A percentile compares a stretch with the other conserved stretches of the same genome.
Evolutionary conservation across 139 green algal genomes (phyloP).

Genomic region (Tetratostichococcus sp.): DNA sequence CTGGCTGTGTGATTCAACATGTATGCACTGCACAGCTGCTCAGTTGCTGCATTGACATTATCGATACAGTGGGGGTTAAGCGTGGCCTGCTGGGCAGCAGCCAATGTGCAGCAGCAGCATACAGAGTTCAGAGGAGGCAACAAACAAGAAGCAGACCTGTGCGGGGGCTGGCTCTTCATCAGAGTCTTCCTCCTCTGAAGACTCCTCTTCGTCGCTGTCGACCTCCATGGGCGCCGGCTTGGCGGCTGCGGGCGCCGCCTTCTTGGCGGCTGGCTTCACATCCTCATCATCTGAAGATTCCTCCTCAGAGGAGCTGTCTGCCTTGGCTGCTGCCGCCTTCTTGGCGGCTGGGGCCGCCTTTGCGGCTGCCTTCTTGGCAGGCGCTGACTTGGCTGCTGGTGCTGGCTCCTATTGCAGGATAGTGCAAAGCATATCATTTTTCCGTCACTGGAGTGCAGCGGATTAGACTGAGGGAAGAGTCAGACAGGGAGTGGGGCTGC

Average conservation of each 20-base stretch:
- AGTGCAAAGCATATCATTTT: not conserved
- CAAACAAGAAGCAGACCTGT: too few relatives aligned
- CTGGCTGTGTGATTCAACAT: too few relatives aligned
- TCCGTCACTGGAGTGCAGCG: too few relatives aligned
- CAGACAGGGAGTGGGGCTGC: too few relatives aligned
- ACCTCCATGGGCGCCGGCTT: conserved; percentile 4
- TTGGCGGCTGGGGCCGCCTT: conserved; percentile 15
- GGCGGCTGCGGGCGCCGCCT: not conserved
- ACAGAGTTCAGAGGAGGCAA: too few relatives aligned
- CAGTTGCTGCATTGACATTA: too few relatives aligned
- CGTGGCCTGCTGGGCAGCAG: too few relatives aligned
- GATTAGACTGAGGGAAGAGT: too few relatives aligned
- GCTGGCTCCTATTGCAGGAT: not conserved
- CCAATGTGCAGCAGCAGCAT: too few relatives aligned
- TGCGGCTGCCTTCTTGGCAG: conserved; percentile 13
- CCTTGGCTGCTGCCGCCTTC: conserved; percentile 9
- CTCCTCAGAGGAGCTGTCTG: conserved; percentile 17
- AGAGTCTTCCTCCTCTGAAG: conserved; percentile 8
- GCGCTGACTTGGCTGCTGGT: not conserved
- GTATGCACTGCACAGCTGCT: too few relatives aligned
- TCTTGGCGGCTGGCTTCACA: conserved; percentile 17
- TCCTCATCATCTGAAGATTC: conserved; percentile 23
- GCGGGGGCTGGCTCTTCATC: not conserved
- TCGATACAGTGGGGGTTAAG: too few relatives aligned
- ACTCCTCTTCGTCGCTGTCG: conserved; percentile 18